Conservation (phyloP, 306 rosid genomes). For the Fagus sylvatica region DNA sequence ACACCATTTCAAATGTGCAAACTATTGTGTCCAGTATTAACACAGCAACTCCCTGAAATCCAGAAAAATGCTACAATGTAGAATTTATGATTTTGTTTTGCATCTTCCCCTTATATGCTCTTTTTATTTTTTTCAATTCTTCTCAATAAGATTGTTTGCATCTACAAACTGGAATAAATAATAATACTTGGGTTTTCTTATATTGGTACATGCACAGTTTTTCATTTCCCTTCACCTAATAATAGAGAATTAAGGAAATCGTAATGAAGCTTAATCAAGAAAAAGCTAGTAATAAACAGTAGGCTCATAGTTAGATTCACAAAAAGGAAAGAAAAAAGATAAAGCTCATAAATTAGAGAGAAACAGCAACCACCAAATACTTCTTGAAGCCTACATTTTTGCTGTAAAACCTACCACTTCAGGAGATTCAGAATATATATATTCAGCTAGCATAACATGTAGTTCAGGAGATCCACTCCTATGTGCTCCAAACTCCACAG, state of each 20-base stretch:
- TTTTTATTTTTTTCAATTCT: not conserved
- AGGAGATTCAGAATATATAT: slow-evolving; percentile 85
- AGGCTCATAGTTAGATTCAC: not conserved
- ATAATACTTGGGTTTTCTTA: not conserved
- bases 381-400: slow-evolving; percentile 13
- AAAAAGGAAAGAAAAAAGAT: not conserved
- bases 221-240: not conserved
- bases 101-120: not conserved
- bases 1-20: not conserved
- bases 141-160: not conserved
- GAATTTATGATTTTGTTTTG: not conserved
- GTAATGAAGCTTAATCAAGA: not conserved
- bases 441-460: slow-evolving; percentile 85
- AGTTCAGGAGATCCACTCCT: slow-evolving; percentile 76
- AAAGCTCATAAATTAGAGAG: slow-evolving; percentile 20
- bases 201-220: not conserved
- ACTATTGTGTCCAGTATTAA: not conserved
- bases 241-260: not conserved
- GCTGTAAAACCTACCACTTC: slow-evolving; percentile 71
- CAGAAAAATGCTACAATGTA: not conserved
- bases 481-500: slow-evolving; percentile 73
- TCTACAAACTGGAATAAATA: not conserved
- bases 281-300: not conserved
- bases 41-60: not conserved
- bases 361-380: slow-evolving; percentile 12